Evolutionary conservation across 352 stramenopile genomes (phyloP), one percentile per base, ranked within the genome.

Genomic region (Globisporangium radiosum): DNA sequence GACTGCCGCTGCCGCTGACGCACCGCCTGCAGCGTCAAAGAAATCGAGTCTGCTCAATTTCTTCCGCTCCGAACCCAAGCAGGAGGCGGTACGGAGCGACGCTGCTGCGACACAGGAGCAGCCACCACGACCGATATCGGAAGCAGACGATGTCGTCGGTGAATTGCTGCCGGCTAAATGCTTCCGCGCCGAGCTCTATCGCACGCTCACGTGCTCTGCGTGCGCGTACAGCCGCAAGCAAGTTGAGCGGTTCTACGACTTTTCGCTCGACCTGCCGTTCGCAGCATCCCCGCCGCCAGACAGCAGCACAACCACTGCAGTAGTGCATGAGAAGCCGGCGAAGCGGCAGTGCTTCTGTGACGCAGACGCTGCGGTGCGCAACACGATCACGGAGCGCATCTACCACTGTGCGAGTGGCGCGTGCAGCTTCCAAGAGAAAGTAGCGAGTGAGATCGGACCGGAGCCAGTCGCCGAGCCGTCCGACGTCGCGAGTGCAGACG

Each of bases 191-290:
- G 79, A 92, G 43, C 69, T 95, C 15, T 81, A 80, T 33, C 80
- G 80, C 37, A 92, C 82, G 0, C 73, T 95, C 38, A 90, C 84
- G 4, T 95, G 86, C 64, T 70, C 63, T 15, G 85, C 70, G 36
- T 95, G 86, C 65, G 69, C 71, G 11, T 94, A 93, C 72, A 91
- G 71, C 36, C 79, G 86, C 33, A 86, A 85, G 54, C 72, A 91
- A 56, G 65, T 82, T 7, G 86, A 95, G 60, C 81, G 74, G 42
- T 95, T 94, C 59, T 91, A 91, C 55, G 84, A 95, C 54, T 91
- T 95, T 58, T 94, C 86, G 4, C 63, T 95, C 14, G 86, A 95
- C 68, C 56, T 95, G 11, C 84, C 86, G 19, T 76, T 80, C 55
- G 57, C 66, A 45, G 52, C 61, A n/a, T 47, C 43, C 13, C 7